A percentile compares a stretch with the other conserved stretches of the same genome.
Evolutionary conservation across 179 eudicot species (phyloP).

Genomic region (Spergularia azorica): DNA sequence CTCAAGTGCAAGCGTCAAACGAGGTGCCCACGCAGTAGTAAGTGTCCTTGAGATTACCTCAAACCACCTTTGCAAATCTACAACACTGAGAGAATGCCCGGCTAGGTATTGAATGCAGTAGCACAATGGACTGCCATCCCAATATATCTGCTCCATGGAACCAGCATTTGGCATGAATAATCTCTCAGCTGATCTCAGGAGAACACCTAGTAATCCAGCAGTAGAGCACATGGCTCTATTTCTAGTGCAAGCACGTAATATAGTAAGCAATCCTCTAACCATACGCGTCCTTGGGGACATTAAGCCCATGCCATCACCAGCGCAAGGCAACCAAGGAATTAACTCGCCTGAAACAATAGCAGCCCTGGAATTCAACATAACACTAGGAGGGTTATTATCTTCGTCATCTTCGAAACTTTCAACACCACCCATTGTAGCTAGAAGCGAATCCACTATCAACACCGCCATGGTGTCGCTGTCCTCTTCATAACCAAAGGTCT

Average conservation of each 20-base stretch:
- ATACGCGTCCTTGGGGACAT: conserved; percentile 98
- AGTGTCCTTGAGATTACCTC: conserved; percentile 62
- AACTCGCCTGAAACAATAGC: conserved; percentile 94
- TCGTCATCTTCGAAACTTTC: conserved; percentile 96
- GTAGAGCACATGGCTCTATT: conserved; percentile 96
- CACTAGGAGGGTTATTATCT: conserved; percentile 92
- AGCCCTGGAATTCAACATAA: conserved; percentile 98
- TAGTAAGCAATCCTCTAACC: conserved; percentile 95
- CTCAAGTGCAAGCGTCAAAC: conserved; percentile 76
- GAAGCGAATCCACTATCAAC: conserved; percentile 91
- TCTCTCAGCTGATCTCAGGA: conserved; percentile 79
- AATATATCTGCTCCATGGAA: conserved; percentile 49
- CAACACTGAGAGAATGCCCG: conserved; percentile 81
- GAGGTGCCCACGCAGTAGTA: conserved; percentile 72
- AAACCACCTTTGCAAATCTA: conserved; percentile 84
- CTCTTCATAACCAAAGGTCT: conserved; percentile 65
- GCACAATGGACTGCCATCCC: conserved; percentile 96
- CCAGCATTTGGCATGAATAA: conserved; percentile 52
- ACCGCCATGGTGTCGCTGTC: conserved; percentile 62
- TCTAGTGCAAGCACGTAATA: conserved; percentile 91
- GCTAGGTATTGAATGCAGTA: conserved; percentile 89
- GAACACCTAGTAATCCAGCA: conserved; percentile 87
- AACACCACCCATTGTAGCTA: conserved; percentile 99
- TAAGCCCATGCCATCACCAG: conserved; percentile 56
- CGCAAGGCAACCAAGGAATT: conserved; percentile 86